Evolutionary conservation across 2,329 filamentous ascomycete genomes (phyloP).

Genomic region (Hypoxylon sp.): DNA sequence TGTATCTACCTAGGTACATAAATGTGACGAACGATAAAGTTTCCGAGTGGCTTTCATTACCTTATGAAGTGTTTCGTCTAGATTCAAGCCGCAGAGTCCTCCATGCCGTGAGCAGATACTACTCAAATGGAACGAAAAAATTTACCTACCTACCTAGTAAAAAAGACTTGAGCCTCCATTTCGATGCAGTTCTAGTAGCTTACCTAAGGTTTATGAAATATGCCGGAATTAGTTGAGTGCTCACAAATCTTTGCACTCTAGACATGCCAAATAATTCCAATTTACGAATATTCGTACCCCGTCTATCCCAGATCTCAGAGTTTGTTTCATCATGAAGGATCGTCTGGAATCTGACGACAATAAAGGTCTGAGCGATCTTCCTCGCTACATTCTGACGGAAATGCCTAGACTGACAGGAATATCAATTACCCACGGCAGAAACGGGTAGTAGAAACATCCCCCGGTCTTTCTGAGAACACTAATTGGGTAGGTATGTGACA

Average conservation of each 20-base stretch:
- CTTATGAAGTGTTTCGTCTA: background rate
- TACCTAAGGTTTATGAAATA: background rate
- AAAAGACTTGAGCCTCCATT: background rate
- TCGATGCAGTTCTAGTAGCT: background rate
- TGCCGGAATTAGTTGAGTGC: background rate
- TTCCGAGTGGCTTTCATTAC: slow-evolving; percentile 15
- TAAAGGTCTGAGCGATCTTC: slow-evolving; percentile 24
- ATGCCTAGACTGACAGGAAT: slow-evolving; percentile 1
- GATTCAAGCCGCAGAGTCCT: background rate
- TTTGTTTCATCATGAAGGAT: slow-evolving; percentile 33
- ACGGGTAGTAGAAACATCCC: background rate
- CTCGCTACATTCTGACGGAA: background rate
- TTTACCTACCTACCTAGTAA: background rate
- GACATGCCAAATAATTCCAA: background rate
- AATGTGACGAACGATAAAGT: slow-evolving; percentile 15
- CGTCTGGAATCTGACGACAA: slow-evolving; percentile 25
- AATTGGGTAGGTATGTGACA: too few relatives aligned
- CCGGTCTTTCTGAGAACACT: background rate
- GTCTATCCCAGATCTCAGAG: slow-evolving; percentile 26
- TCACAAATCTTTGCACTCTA: background rate
- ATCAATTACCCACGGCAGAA: background rate
- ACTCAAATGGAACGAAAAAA: background rate
- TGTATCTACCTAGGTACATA: too few relatives aligned
- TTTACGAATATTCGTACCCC: background rate
- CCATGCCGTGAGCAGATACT: background rate